Evolutionary conservation across 371 early-diverging fungal species (phyloP), one percentile per base, ranked within the genome.

Genomic region (Rhizoclosmatium hyalinum): DNA sequence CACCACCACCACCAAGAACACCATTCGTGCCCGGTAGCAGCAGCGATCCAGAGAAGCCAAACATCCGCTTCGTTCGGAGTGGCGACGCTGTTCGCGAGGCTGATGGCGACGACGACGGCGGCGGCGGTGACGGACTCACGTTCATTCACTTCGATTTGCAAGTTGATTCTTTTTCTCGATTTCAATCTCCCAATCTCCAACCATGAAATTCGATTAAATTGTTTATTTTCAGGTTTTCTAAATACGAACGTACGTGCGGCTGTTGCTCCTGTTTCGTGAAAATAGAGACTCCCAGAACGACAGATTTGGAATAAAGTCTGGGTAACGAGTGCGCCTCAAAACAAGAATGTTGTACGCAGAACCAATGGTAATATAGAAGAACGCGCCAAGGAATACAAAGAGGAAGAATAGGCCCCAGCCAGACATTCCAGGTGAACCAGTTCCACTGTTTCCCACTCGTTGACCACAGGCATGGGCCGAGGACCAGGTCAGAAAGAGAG

Each of bases 231-330:
- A 53, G n/a, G 14, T 10, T 12, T 12, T 53, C 53, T 12, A 64
- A 17, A 64, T 17, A 42, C 64, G 17, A 14, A 41, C 19, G 43
- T 44, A 39, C 64, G n/a, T 3, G n/a, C 6, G 39, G 64, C 43
- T 43, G n/a, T 21, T 19, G 8, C 32, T 64, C 14, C 41, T 17
- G 17, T 4, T 42, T 17, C 60, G 32, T 19, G 57, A 39, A 44
- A 74, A 63, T 41, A 65, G n/a, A 64, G 46, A 41, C 66, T 65
- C 66, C 77, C 77, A 77, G 41, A 77, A 70, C 39, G 39, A 8
- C 14, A n/a, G 68, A 44, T 77, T 77, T 8, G 77, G 77, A 10
- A 77, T 21, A 43, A 73, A 68, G 42, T 77, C 77, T 2, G 77
- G 77, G 60, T 73, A 77, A 3, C 41, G 19, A 17, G 17, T 60